Percentiles rank a stretch among this genome's conserved stretches.
These are phyloP conservation scores for Gracilaria vermiculophylla DNA, from an alignment of 23 red algal species.

Conservation along the genomic window DNA sequence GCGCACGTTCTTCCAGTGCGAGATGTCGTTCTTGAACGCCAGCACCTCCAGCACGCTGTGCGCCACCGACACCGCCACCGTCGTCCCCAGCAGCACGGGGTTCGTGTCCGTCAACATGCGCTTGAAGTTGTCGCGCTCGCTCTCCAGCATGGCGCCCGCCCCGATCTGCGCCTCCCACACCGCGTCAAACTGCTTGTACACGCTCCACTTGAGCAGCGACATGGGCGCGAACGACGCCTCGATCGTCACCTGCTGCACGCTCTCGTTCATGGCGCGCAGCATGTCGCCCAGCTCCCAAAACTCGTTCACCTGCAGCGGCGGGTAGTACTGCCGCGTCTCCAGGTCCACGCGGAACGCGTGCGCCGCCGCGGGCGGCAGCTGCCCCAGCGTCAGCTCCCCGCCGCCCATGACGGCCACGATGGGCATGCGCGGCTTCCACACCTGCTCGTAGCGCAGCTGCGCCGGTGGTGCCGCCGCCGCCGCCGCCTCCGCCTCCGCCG, in stretches of 20 bases:
- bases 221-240: constrained; percentile 58
- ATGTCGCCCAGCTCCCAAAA: constrained; percentile 72
- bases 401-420: constrained; percentile 9
- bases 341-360: constrained; percentile 10
- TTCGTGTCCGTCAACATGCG: constrained; percentile 89
- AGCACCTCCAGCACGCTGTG: constrained; percentile 86
- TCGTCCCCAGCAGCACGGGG: constrained; percentile 74
- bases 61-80: constrained; percentile 72
- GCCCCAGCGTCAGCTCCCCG: neutral
- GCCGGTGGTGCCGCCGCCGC: neutral
- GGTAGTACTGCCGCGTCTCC: constrained; percentile 50
- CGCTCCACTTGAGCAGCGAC: constrained; percentile 35
- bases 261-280: constrained; percentile 53
- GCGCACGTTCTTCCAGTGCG: constrained; percentile 86
- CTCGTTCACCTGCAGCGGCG: constrained; percentile 71
- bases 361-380: constrained; percentile 53
- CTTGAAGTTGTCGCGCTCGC: constrained; percentile 82
- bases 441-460: constrained; percentile 21
- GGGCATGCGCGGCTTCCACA: constrained; percentile 48
- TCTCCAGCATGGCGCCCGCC: constrained; percentile 39
- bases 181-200: constrained; percentile 71
- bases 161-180: constrained; percentile 70
- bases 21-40: constrained; percentile 92
- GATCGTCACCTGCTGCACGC: constrained; percentile 53
- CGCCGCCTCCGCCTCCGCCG: neutral